Conservation (phyloP, 202 grass and related monocot genomes). For the Dendrocalamus latiflorus region DNA sequence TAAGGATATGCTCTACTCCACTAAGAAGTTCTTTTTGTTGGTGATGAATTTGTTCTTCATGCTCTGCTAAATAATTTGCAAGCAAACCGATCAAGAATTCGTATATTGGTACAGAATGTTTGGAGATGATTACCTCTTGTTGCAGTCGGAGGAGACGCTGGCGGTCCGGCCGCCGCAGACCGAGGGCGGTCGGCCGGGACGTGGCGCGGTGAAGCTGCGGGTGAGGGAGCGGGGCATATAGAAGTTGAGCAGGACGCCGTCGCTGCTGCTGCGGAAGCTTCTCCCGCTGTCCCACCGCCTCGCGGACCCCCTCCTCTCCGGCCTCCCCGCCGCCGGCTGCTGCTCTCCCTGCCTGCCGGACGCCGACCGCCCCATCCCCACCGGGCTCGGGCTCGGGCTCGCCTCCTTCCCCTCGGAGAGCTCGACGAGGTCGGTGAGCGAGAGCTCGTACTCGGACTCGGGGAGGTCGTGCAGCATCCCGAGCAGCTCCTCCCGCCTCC, state of each 20-base stretch:
- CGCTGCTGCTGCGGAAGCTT: constrained; percentile 69
- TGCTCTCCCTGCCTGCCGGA: constrained; percentile 12
- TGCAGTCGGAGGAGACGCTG: constrained; percentile 29
- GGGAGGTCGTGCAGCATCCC: constrained; percentile 63
- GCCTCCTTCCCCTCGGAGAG: constrained; percentile 9
- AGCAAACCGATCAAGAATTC: too few relatives aligned
- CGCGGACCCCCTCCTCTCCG: constrained; percentile 17
- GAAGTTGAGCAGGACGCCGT: constrained; percentile 88
- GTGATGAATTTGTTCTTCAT: too few relatives aligned
- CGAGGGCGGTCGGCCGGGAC: constrained; percentile 13
- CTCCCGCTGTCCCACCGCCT: constrained; percentile 42
- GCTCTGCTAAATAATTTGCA: too few relatives aligned
- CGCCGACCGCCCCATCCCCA: not conserved
- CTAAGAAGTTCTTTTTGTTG: too few relatives aligned
- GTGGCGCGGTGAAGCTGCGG: constrained; percentile 71
- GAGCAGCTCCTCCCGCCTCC: constrained; percentile 64
- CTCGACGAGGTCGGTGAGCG: constrained; percentile 79
- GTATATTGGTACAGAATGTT: not conserved
- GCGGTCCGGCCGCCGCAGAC: not conserved
- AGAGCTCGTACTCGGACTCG: constrained; percentile 78
- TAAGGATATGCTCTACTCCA: too few relatives aligned
- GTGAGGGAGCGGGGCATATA: constrained; percentile 73
- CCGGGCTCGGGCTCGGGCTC: not conserved
- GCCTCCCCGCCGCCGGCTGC: not conserved
- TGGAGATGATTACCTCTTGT: constrained; percentile 49